A percentile compares a stretch with the other conserved stretches of the same genome.
Evolutionary conservation across 805 yeast species (phyloP).

Genomic region (Lipomyces anomalus): DNA sequence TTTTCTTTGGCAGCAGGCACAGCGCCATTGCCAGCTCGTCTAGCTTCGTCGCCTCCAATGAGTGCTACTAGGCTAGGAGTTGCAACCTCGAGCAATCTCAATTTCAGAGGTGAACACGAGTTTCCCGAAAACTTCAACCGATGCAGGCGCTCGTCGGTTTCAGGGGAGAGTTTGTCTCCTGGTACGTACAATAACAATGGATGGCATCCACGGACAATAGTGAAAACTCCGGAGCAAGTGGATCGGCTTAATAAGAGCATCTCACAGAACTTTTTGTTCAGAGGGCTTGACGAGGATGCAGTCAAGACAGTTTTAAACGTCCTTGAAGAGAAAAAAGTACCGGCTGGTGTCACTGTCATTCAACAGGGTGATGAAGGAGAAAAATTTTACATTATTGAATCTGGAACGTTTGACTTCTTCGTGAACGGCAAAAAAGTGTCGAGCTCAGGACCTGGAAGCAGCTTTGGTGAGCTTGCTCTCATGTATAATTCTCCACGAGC

Average conservation of each 20-base stretch:
- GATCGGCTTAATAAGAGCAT: conserved; percentile 64
- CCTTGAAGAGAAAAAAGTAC: conserved; percentile 63
- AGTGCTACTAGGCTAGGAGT: too few relatives aligned
- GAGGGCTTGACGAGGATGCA: conserved; percentile 72
- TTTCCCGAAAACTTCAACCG: conserved; percentile 19
- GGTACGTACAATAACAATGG: conserved; percentile 33
- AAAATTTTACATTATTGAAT: conserved; percentile 78
- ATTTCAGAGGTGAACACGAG: conserved; percentile 2
- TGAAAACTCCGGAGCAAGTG: conserved; percentile 46
- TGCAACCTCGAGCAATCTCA: too few relatives aligned
- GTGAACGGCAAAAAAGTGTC: conserved; percentile 68
- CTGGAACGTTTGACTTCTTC: conserved; percentile 74
- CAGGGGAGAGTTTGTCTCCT: conserved; percentile 23
- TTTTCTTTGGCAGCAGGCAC: too few relatives aligned
- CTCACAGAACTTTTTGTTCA: conserved; percentile 76
- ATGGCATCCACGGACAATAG: conserved; percentile 25
- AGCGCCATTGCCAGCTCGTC: too few relatives aligned
- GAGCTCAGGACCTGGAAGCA: conserved; percentile 76
- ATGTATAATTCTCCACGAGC: conserved; percentile 98
- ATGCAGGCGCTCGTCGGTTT: conserved; percentile 23
- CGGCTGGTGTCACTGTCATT: conserved; percentile 47
- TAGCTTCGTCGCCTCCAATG: too few relatives aligned
- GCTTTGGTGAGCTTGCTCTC: conserved; percentile 94
- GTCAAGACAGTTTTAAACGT: conserved; percentile 75
- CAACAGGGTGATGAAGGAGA: conserved; percentile 94